Evolutionary conservation across 805 yeast genomes (phyloP).

Genomic region (Lachancea nothofagi): DNA sequence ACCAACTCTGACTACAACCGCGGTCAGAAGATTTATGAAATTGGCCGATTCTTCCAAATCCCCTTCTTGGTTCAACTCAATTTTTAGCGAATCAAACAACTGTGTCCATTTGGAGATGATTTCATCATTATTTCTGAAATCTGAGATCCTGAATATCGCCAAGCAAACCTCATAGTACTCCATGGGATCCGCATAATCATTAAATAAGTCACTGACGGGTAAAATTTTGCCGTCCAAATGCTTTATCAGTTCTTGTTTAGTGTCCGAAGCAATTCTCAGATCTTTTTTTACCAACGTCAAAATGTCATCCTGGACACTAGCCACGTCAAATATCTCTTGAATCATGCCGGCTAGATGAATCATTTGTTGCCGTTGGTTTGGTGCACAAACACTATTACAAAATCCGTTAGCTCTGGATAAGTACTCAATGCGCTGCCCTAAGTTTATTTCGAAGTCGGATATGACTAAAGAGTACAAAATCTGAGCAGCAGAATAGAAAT

Average conservation of each 20-base stretch:
- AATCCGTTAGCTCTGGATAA: constrained; percentile 90
- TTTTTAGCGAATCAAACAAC: constrained; percentile 49
- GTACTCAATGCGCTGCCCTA: constrained; percentile 76
- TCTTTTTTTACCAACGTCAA: constrained; percentile 45
- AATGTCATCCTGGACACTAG: constrained; percentile 65
- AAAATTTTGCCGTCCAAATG: constrained; percentile 60
- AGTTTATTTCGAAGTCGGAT: constrained; percentile 61
- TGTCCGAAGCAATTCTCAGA: constrained; percentile 38
- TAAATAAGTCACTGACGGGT: constrained; percentile 73
- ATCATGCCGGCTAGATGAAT: constrained; percentile 62
- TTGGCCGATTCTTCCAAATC: constrained; percentile 29
- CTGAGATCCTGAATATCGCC: constrained; percentile 73
- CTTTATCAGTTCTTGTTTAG: constrained; percentile 45
- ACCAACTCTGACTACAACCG: constrained; percentile 47
- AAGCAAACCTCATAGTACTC: constrained; percentile 82
- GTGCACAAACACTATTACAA: constrained; percentile 79
- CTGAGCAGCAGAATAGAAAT: constrained; percentile 78
- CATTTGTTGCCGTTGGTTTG: constrained; percentile 70
- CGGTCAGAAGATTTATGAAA: constrained; percentile 36
- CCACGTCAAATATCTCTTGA: constrained; percentile 78
- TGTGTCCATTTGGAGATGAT: constrained; percentile 76
- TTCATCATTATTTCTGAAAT: constrained; percentile 78
- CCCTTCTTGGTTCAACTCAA: constrained; percentile 23
- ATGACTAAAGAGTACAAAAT: constrained; percentile 68
- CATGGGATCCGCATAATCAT: constrained; percentile 79